phyloP scores from a whole-genome alignment of 371 early-diverging fungal genomes.

The Lichtheimia hyalospora region DNA sequence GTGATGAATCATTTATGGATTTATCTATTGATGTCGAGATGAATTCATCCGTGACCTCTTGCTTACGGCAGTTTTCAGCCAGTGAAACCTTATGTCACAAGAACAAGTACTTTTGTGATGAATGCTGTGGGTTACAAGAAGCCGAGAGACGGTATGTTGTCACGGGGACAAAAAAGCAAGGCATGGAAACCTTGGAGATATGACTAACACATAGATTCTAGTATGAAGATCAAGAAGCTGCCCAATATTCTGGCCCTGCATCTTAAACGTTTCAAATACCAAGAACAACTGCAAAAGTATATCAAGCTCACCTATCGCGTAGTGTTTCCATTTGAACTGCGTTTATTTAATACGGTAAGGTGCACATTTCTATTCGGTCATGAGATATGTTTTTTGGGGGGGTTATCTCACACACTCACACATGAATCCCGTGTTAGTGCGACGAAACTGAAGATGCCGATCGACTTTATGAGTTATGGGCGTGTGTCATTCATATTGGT shows the following conservation, averaged over 20 bases:
- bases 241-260: conserved; percentile 95
- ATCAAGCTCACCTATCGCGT: conserved; percentile 95
- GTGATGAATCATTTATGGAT: conserved; percentile 95
- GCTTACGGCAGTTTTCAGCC: conserved; percentile 92
- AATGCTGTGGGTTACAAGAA: conserved; percentile 92
- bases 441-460: conserved; percentile 87
- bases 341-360: conserved; percentile 89
- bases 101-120: conserved; percentile 97
- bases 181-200: too few relatives aligned
- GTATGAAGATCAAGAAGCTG: conserved; percentile 93
- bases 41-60: conserved; percentile 90
- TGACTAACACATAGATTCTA: conserved; percentile 18
- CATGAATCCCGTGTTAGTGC: conserved; percentile 35
- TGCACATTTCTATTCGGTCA: neutral
- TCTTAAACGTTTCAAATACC: conserved; percentile 96
- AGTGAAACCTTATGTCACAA: conserved; percentile 91
- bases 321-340: conserved; percentile 89
- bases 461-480: conserved; percentile 84
- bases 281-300: conserved; percentile 86
- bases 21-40: conserved; percentile 95
- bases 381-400: neutral
- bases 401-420: neutral
- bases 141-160: conserved; percentile 81
- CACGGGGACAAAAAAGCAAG: neutral
- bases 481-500: conserved; percentile 92